Base-by-base conservation (phyloP, 2,329 filamentous ascomycete species). In the Calonectria crousiana region DNA sequence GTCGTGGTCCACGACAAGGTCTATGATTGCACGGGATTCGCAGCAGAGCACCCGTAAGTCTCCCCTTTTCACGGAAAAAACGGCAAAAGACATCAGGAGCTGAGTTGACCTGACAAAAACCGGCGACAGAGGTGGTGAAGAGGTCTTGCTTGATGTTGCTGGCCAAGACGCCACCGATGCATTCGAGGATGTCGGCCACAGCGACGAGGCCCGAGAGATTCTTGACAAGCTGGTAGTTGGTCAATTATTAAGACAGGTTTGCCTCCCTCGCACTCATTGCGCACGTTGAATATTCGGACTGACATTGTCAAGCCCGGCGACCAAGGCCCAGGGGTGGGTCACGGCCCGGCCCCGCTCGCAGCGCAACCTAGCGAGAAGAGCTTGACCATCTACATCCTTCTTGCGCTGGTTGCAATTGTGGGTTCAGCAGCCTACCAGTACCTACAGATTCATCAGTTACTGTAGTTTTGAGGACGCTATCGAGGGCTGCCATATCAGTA, bases 1-100 rank as follows among this genome's bases (percentile, higher is more conserved):
- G 85, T 98, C 81, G 92, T 97, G 76, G 92, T 98, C 81, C 94
- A 97, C 88, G 95, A 97, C 87, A 96, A 97, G 88, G 92, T 98
- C 87, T 98, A 98, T 90, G 91, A 97, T 84, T 85, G 89, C 82
- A 90, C 92, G 81, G 93, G 91, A 84, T 98, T 98, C 86, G 89
- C 98, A 78, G 95, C 98, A 84, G 95, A 98, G 92, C 95, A 98
- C 86, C 95, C 95, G 90, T 92, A 87, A 87, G 90, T 89, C 32
- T 32, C 11, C 49, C 26, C 16, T 28, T 56, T 47, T 13, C 4
- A 18, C 36, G 28, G 13, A 47, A 28, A 56, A 32, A n/a, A 18
- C 23, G 10, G 30, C 66, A n/a, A 16, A 16, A 18, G 2, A 9
- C 11, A 11, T 9, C 32, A 60, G 56, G 20, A 18, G 14, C 18